Evolutionary conservation across 1,284 basidiomycete genomes (phyloP).

Genomic region (Leccinum fuscescens): DNA sequence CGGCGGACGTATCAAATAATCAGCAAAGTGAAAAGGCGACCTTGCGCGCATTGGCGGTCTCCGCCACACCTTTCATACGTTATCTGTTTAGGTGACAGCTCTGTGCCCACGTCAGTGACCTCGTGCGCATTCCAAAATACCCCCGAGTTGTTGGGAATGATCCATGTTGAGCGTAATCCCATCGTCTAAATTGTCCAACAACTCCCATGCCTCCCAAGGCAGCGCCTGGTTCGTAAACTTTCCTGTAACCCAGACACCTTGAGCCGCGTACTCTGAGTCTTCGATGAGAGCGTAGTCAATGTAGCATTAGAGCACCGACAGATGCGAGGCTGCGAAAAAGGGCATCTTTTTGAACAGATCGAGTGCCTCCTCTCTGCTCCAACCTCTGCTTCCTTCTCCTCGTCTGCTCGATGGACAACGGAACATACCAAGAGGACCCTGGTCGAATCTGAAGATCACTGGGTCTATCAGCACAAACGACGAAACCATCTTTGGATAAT

Average conservation of each 20-base stretch:
- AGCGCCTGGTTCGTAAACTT: constrained; percentile 46
- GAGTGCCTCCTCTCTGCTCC: constrained; percentile 58
- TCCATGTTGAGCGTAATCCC: constrained; percentile 51
- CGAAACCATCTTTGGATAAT: constrained; percentile 67
- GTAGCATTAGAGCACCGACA: constrained; percentile 64
- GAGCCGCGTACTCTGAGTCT: constrained; percentile 41
- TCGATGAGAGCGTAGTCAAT: constrained; percentile 59
- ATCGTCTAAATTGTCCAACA: constrained; percentile 44
- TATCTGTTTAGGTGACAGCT: too few species aligned
- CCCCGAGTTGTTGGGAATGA: constrained; percentile 53
- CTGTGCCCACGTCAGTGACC: not conserved
- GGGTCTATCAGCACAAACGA: constrained; percentile 82
- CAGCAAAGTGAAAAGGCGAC: constrained; percentile 48
- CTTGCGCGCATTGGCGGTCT: constrained; percentile 50
- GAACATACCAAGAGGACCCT: constrained; percentile 46
- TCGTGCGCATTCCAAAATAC: not conserved
- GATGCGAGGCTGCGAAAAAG: constrained; percentile 78
- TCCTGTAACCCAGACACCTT: constrained; percentile 65
- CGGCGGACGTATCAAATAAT: constrained; percentile 52
- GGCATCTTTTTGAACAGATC: constrained; percentile 50
- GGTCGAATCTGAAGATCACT: constrained; percentile 45
- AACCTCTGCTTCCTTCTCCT: constrained; percentile 3
- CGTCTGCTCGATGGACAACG: not conserved
- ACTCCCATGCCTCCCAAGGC: constrained; percentile 46
- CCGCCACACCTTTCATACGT: too few species aligned